phyloP scores from a whole-genome alignment of 192 early-diverging fungal genomes.

The Diversispora epigaea region DNA sequence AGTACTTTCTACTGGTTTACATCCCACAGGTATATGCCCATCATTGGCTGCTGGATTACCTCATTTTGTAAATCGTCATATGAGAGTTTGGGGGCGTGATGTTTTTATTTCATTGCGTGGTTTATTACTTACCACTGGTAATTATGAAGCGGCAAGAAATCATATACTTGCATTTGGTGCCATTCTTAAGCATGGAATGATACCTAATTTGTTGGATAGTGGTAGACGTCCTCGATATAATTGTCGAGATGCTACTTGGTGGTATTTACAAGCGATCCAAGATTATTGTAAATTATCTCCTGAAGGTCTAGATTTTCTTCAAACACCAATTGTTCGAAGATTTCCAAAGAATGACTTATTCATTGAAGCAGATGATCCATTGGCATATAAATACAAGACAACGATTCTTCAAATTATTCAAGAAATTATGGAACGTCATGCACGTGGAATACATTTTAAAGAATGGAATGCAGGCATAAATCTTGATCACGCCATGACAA shows the following conservation, averaged over 20 bases:
- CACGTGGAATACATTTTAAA: constrained; percentile 84
- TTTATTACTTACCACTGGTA: constrained; percentile 77
- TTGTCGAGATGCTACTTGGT: constrained; percentile 95
- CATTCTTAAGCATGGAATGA: constrained; percentile 89
- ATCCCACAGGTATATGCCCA: constrained; percentile 56
- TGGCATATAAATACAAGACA: constrained; percentile 58
- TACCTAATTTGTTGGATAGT: constrained; percentile 93
- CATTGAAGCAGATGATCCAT: constrained; percentile 64
- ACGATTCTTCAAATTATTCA: constrained; percentile 87
- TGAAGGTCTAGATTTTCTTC: constrained; percentile 76
- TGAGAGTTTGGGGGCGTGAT: constrained; percentile 99
- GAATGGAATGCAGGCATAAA: constrained; percentile 92
- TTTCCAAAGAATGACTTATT: constrained; percentile 78
- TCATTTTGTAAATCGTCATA: constrained; percentile 88
- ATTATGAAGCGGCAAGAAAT: constrained; percentile 74
- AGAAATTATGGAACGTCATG: constrained; percentile 91
- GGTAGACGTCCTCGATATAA: constrained; percentile 88
- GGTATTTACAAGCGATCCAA: constrained; percentile 89
- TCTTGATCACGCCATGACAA: constrained; percentile 90
- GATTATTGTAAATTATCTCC: constrained; percentile 75
- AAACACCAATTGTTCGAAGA: constrained; percentile 69
- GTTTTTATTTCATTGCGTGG: constrained; percentile 91
- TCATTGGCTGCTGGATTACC: constrained; percentile 93
- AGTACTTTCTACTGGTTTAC: constrained; percentile 80
- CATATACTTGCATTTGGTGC: constrained; percentile 93